phyloP scores from a whole-genome alignment of 2,329 filamentous ascomycete species.

The Aspergillus piperis region DNA sequence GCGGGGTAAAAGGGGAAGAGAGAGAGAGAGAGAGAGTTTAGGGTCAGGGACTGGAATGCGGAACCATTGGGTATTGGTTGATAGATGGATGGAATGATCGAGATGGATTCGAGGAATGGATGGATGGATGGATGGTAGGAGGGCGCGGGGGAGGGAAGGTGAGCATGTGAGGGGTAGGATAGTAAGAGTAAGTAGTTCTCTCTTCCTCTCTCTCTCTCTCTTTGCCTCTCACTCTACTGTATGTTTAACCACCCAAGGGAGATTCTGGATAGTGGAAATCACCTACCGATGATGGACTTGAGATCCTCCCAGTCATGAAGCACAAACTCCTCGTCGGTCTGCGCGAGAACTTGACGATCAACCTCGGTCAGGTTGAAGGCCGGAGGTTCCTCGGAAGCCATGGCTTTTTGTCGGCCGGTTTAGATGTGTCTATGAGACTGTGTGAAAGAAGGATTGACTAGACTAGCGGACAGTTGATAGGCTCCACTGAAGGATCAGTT shows the following conservation, averaged over 20 bases:
- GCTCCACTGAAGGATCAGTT: not conserved
- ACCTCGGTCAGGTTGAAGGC: conserved; percentile 53
- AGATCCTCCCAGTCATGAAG: conserved; percentile 56
- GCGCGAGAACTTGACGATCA: conserved; percentile 52
- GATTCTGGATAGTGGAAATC: not conserved
- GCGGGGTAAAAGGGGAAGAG: conserved; percentile 16
- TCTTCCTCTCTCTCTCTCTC: too few species aligned
- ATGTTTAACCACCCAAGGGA: too few species aligned
- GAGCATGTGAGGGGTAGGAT: not conserved
- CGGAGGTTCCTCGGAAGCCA: conserved; percentile 22
- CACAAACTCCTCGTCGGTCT: conserved; percentile 55
- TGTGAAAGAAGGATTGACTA: not conserved
- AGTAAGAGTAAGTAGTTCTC: too few species aligned
- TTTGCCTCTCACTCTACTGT: too few species aligned
- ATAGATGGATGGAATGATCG: conserved; percentile 1
- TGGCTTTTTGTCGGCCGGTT: not conserved
- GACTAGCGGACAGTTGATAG: not conserved
- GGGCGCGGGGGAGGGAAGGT: conserved; percentile 6
- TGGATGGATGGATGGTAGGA: conserved; percentile 10
- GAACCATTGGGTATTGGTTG: not conserved
- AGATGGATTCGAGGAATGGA: not conserved
- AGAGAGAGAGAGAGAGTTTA: not conserved
- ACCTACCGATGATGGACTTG: conserved; percentile 54
- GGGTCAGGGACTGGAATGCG: not conserved
- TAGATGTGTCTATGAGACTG: not conserved